Percentiles rank a stretch among this genome's conserved stretches.
These are phyloP conservation scores for Biscutella laevigata DNA, from an alignment of 441 rosid genomes.

Conservation along the genomic window DNA sequence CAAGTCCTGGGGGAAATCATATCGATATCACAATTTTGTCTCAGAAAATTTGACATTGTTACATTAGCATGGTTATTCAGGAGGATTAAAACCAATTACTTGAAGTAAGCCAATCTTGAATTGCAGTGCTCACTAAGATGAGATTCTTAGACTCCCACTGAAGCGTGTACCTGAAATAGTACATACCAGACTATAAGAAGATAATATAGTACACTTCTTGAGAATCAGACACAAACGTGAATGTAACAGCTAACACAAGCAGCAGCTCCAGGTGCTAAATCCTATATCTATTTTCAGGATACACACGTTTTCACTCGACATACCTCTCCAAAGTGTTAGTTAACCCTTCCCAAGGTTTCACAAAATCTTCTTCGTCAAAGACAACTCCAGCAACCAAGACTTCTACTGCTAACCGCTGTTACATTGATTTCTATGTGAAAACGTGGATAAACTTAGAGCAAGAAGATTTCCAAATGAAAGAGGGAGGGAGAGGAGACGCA, in stretches of 20 bases:
- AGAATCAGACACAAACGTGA: conserved; percentile 2
- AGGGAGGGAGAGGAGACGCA: background rate
- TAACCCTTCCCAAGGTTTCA: conserved; percentile 83
- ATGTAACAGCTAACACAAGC: background rate
- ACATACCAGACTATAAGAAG: background rate
- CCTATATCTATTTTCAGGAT: background rate
- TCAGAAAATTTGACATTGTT: background rate
- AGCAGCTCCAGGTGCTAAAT: background rate
- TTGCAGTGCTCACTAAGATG: conserved; percentile 83
- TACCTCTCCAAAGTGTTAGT: conserved; percentile 73
- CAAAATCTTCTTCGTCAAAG: conserved; percentile 58
- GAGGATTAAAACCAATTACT: conserved; percentile 44
- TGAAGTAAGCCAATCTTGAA: conserved; percentile 96
- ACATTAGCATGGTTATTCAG: conserved; percentile 13
- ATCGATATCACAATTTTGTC: conserved; percentile 3
- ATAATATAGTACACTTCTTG: background rate
- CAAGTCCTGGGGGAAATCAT: conserved; percentile 41
- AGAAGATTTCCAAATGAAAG: background rate
- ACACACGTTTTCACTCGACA: background rate
- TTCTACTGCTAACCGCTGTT: conserved; percentile 81
- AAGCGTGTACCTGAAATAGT: conserved; percentile 60
- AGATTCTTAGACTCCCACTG: conserved; percentile 87
- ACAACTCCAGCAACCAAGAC: conserved; percentile 71
- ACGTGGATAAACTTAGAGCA: background rate
- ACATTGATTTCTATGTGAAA: conserved; percentile 15